phyloP scores from a whole-genome alignment of 495 filamentous ascomycete species.

The Tuber brumale region DNA sequence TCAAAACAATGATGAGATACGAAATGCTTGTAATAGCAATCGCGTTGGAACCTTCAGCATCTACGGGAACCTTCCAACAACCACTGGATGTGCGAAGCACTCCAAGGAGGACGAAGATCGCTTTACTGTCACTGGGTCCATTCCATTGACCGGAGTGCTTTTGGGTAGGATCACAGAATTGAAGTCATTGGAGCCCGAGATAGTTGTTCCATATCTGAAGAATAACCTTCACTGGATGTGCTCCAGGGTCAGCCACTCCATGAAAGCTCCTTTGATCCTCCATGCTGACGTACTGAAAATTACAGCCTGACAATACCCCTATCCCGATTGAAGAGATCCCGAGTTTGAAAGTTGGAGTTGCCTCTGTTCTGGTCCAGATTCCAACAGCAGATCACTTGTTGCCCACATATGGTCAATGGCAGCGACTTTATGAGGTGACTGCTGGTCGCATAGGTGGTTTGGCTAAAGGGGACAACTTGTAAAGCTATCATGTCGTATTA shows the following conservation, averaged over 20 bases:
- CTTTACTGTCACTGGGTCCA: constrained; percentile 37
- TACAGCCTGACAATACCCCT: constrained; percentile 9
- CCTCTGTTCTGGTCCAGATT: constrained; percentile 19
- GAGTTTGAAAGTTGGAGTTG: constrained; percentile 29
- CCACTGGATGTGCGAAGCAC: constrained; percentile 36
- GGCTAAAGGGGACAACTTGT: constrained; percentile 25
- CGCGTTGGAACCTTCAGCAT: constrained; percentile 37
- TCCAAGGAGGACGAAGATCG: constrained; percentile 17
- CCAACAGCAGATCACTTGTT: constrained; percentile 13
- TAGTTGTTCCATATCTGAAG: constrained; percentile 27
- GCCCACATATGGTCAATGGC: constrained; percentile 19
- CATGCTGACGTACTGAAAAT: not conserved
- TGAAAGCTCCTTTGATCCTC: not conserved
- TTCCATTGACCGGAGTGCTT: constrained; percentile 41
- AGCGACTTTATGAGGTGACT: constrained; percentile 18
- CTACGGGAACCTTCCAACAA: constrained; percentile 29
- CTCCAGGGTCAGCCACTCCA: constrained; percentile 5
- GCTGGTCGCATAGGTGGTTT: constrained; percentile 20
- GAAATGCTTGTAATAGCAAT: constrained; percentile 20
- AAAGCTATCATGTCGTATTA: not conserved
- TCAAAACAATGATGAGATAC: constrained; percentile 14
- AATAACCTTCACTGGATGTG: constrained; percentile 35
- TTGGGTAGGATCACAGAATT: constrained; percentile 30
- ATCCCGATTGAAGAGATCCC: constrained; percentile 21
- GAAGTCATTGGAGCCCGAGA: constrained; percentile 24